Evolutionary conservation across 176 grass and related monocot species (phyloP).

Genomic region (Aegilops longissima): DNA sequence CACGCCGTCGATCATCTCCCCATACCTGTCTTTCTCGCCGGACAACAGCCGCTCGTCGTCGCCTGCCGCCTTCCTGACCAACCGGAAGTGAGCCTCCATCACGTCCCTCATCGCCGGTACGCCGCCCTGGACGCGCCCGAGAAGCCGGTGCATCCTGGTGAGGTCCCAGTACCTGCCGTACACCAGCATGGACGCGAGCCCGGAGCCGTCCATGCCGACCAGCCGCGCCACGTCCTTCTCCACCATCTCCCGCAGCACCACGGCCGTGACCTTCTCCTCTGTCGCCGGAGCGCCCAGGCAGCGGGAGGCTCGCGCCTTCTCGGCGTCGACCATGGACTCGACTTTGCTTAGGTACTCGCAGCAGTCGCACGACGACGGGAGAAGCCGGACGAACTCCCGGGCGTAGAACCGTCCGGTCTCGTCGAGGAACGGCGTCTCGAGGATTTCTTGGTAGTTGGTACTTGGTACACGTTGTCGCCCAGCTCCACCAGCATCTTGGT

Average conservation of each 20-base stretch:
- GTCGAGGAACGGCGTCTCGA: neutral
- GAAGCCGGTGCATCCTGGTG: neutral
- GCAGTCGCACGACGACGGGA: neutral
- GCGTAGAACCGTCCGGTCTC: neutral
- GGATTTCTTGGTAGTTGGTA: neutral
- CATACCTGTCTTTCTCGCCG: neutral
- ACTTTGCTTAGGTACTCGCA: neutral
- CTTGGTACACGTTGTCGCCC: neutral
- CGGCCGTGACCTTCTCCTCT: neutral
- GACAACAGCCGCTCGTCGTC: neutral
- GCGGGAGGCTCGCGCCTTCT: neutral
- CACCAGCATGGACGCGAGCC: neutral
- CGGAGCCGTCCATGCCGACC: neutral
- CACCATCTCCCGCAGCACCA: neutral
- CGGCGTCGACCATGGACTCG: neutral
- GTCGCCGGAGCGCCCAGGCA: neutral
- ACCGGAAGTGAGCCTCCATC: neutral
- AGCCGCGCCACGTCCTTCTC: neutral
- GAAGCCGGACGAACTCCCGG: neutral
- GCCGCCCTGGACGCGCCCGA: neutral
- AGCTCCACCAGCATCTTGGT: neutral
- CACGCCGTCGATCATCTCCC: neutral
- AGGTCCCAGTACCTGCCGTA: conserved; percentile 8
- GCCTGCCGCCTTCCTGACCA: neutral
- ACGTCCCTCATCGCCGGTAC: neutral